Percentiles rank a stretch among this genome's conserved stretches.
phyloP scores from a whole-genome alignment of 2,329 filamentous ascomycete genomes.

The Moelleriella libera region DNA sequence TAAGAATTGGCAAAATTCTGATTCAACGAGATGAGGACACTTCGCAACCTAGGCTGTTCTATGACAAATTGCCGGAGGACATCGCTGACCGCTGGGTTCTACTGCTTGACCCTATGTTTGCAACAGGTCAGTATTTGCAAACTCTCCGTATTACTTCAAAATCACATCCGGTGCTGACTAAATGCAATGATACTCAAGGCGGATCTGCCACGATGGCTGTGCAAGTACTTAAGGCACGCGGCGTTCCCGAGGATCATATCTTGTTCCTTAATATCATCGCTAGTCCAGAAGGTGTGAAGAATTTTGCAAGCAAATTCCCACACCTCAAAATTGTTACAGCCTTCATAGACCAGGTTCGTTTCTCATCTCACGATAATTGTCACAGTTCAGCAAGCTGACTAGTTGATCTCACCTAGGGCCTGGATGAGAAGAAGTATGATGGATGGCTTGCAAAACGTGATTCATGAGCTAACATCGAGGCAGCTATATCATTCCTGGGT shows the following conservation, averaged over 20 bases:
- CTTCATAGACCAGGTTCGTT: slow-evolving; percentile 68
- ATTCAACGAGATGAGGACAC: slow-evolving; percentile 98
- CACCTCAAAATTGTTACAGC: slow-evolving; percentile 85
- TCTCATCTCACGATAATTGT: not conserved
- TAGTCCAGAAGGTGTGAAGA: slow-evolving; percentile 83
- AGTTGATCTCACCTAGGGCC: slow-evolving; percentile 34
- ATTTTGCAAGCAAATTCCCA: slow-evolving; percentile 81
- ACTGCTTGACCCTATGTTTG: slow-evolving; percentile 96
- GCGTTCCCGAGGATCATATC: slow-evolving; percentile 89
- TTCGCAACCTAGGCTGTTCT: slow-evolving; percentile 80
- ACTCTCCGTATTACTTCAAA: not conserved
- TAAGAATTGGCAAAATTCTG: slow-evolving; percentile 94
- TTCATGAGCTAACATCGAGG: slow-evolving; percentile 19
- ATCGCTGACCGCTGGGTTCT: slow-evolving; percentile 89
- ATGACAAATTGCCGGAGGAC: slow-evolving; percentile 92
- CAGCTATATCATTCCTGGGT: slow-evolving; percentile 88
- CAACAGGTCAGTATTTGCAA: slow-evolving; percentile 52
- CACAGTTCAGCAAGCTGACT: not conserved
- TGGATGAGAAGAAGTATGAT: slow-evolving; percentile 88
- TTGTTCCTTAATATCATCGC: slow-evolving; percentile 94
- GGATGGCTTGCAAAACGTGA: not conserved
- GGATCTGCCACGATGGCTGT: slow-evolving; percentile 96
- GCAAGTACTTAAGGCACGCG: slow-evolving; percentile 76
- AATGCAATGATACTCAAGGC: slow-evolving; percentile 34
- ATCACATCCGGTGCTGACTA: not conserved